A percentile compares a stretch with the other conserved stretches of the same genome.
These are phyloP conservation scores for Candida sphagnicola DNA, from an alignment of 805 yeast genomes.

Conservation along the genomic window DNA sequence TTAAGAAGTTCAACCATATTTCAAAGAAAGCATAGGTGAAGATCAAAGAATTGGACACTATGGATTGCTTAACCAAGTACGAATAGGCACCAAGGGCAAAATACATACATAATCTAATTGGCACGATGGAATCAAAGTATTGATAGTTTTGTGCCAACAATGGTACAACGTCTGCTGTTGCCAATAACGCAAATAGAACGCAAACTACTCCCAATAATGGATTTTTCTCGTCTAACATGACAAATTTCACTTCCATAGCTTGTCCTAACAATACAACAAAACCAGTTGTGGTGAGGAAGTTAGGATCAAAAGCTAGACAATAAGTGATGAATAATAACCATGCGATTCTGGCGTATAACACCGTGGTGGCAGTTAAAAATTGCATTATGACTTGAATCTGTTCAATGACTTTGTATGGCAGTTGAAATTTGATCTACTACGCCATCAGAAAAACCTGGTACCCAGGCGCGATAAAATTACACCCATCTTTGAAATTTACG, in stretches of 20 bases:
- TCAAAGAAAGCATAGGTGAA: slow-evolving; percentile 60
- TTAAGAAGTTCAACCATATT: slow-evolving; percentile 64
- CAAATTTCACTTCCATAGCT: slow-evolving; percentile 50
- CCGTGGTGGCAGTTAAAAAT: slow-evolving; percentile 46
- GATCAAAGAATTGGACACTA: slow-evolving; percentile 58
- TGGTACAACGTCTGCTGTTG: slow-evolving; percentile 58
- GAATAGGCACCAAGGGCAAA: slow-evolving; percentile 49
- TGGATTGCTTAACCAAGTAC: slow-evolving; percentile 41
- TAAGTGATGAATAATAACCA: slow-evolving; percentile 43
- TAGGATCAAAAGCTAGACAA: slow-evolving; percentile 45
- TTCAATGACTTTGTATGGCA: too few relatives aligned
- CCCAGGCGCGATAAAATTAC: too few relatives aligned
- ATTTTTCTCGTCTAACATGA: slow-evolving; percentile 29
- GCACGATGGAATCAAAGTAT: slow-evolving; percentile 60
- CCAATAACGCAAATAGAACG: slow-evolving; percentile 40
- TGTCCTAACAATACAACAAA: slow-evolving; percentile 51
- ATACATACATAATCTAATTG: slow-evolving; percentile 48
- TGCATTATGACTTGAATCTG: too few relatives aligned
- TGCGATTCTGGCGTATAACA: slow-evolving; percentile 45
- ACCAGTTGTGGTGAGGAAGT: slow-evolving; percentile 39
- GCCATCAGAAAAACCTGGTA: too few relatives aligned
- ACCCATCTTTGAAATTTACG: too few relatives aligned
- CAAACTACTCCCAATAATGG: slow-evolving; percentile 50
- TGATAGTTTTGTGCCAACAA: slow-evolving; percentile 42
- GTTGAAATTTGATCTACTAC: too few relatives aligned